phyloP scores from a whole-genome alignment of 2,329 filamentous ascomycete species.

The Dactylonectria estremocensis region DNA sequence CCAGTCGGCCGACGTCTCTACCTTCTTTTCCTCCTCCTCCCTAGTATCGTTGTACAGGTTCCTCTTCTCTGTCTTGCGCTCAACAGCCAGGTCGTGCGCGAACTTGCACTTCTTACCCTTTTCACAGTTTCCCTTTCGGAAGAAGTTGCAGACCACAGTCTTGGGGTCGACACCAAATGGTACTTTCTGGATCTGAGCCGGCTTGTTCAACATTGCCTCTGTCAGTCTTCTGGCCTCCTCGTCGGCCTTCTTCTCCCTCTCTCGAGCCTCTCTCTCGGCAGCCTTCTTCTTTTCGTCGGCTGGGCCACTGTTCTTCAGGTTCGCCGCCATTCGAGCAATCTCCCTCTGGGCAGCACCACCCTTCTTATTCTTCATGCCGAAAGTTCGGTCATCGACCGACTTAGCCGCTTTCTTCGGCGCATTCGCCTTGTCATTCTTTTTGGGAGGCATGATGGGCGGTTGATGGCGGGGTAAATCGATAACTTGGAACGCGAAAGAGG shows the following conservation, averaged over 20 bases:
- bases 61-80: constrained; percentile 93
- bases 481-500: constrained; percentile 33
- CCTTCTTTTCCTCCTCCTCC: constrained; percentile 83
- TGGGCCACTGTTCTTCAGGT: constrained; percentile 81
- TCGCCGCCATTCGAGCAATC: constrained; percentile 86
- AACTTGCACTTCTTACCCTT: constrained; percentile 99
- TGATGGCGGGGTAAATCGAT: constrained; percentile 48
- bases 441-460: constrained; percentile 78
- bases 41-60: constrained; percentile 90
- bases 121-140: constrained; percentile 96
- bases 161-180: constrained; percentile 98
- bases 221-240: constrained; percentile 87
- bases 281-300: constrained; percentile 88
- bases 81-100: constrained; percentile 89
- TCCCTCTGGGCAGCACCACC: constrained; percentile 90
- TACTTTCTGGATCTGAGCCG: constrained; percentile 96
- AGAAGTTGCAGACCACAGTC: constrained; percentile 96
- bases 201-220: constrained; percentile 88
- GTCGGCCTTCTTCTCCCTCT: constrained; percentile 91
- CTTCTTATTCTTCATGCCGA: constrained; percentile 99
- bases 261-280: constrained; percentile 76
- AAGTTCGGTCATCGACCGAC: constrained; percentile 92
- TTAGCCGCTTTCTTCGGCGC: constrained; percentile 74
- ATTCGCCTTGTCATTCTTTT: constrained; percentile 69
- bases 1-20: constrained; percentile 96